A percentile compares a stretch with the other conserved stretches of the same genome.
These are phyloP conservation scores for Phycomyces nitens DNA, from an alignment of 192 early-diverging fungal species.

Conservation along the genomic window DNA sequence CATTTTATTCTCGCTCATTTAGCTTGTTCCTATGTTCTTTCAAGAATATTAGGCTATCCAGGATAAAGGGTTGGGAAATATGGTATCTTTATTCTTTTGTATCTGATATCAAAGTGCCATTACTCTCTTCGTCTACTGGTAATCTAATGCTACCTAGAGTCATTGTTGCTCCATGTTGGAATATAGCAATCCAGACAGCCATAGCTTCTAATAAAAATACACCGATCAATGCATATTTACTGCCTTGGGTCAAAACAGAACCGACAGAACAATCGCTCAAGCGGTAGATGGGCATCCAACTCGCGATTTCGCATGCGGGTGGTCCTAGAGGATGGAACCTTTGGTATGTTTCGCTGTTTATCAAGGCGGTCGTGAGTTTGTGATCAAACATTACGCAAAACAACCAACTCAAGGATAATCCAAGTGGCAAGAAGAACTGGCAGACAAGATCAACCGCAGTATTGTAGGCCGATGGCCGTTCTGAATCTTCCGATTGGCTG, in stretches of 20 bases:
- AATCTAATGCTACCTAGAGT: constrained; percentile 7
- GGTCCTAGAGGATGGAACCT: background rate
- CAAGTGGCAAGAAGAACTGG: constrained; percentile 24
- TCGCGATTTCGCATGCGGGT: background rate
- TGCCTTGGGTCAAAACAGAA: constrained; percentile 4
- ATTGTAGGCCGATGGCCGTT: constrained; percentile 1
- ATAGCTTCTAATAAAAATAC: constrained; percentile 13
- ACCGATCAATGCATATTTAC: constrained; percentile 10
- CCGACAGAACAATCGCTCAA: background rate
- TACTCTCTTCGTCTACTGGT: constrained; percentile 1
- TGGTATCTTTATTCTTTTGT: no score
- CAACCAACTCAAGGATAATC: constrained; percentile 29
- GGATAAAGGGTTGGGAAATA: no score
- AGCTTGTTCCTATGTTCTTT: no score
- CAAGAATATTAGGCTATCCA: no score
- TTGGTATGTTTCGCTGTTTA: background rate
- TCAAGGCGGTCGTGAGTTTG: constrained; percentile 5
- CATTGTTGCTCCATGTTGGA: background rate
- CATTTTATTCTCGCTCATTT: no score
- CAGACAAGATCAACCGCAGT: constrained; percentile 9
- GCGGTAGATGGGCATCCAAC: no score
- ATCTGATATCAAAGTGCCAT: no score
- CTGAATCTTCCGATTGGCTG: constrained; percentile 2
- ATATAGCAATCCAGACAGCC: background rate
- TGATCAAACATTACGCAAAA: constrained; percentile 29